Percentiles rank a stretch among this genome's conserved stretches.
phyloP scores from a whole-genome alignment of 73 alveolate genomes.

The Uronychia binucleata region DNA sequence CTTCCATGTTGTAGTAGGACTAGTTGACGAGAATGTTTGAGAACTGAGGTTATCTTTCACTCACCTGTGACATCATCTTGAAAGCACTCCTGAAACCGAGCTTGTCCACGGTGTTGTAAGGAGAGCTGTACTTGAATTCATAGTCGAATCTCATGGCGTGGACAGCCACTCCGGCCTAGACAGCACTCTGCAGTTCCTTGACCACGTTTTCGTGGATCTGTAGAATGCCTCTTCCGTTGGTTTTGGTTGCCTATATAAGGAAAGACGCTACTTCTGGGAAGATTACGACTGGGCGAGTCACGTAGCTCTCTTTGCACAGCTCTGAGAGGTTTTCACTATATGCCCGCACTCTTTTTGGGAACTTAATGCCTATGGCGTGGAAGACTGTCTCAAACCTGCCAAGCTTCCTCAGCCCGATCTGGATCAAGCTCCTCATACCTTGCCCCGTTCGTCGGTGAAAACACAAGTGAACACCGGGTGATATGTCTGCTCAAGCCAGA shows the following conservation, averaged over 20 bases:
- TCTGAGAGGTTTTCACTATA: constrained; percentile 2
- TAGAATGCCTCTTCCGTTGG: constrained; percentile 56
- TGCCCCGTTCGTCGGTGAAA: not conserved
- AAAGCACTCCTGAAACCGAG: constrained; percentile 23
- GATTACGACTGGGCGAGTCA: constrained; percentile 34
- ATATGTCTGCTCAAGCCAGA: constrained; percentile 31
- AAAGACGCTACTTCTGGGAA: constrained; percentile 40
- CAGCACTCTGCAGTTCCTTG: constrained; percentile 7
- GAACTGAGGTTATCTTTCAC: constrained; percentile 11
- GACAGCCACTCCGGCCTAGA: not conserved
- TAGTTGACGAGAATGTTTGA: constrained; percentile 12
- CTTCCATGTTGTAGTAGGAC: constrained; percentile 31
- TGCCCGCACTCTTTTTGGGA: constrained; percentile 36
- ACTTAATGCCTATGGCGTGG: constrained; percentile 38
- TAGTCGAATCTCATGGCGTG: constrained; percentile 45
- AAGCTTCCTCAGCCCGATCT: constrained; percentile 27
- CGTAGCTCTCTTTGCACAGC: not conserved
- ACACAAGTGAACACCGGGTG: constrained; percentile 27
- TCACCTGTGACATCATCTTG: constrained; percentile 22
- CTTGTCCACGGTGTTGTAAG: constrained; percentile 42
- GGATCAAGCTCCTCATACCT: not conserved
- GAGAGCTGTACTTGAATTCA: constrained; percentile 22
- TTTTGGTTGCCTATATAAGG: constrained; percentile 26
- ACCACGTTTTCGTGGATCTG: constrained; percentile 11
- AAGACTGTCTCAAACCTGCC: constrained; percentile 6